Evolutionary conservation across 2,329 filamentous ascomycete species (phyloP), one percentile per base, ranked within the genome.

Genomic region (Xylaria sp.): DNA sequence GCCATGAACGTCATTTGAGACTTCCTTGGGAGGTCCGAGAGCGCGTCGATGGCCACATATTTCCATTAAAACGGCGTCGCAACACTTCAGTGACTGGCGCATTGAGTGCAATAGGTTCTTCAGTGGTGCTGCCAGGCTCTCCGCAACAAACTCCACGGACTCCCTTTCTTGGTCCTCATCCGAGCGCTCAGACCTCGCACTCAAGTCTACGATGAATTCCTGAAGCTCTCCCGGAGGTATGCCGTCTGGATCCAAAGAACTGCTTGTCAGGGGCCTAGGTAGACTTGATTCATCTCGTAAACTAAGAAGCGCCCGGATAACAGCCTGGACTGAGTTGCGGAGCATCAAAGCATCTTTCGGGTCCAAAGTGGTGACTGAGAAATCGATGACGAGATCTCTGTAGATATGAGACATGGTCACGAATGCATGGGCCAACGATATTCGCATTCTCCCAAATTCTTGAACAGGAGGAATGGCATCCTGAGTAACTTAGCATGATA

Each of bases 401-500:
- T 82, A 79, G 1, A 79, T 79, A 62, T 82, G 75, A 11, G 83
- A 84, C 57, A 85, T 73, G 59, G 81, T 77, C 60, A 85, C 80
- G 59, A 84, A 84, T 0, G 78, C 76, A 61, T 76, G 77, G 3
- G 78, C 76, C 16, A 86, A 71, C 44, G 76, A 73, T 49, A 79
- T 74, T 37, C 79, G 76, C 62, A 73, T 68, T 44, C 63, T 67
- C 9, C 71, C 61, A 11, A 68, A 70, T 59, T 76, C 70, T 34
- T 73, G 70, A 2, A 76, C 74, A 16, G 79, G 66, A 7, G 69
- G 66, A 16, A 80, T 71, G 9, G 73, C 74, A 55, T 75, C 70
- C 68, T 70, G 52, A 0, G 10, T 51, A 39, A 46, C 7, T 61
- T 51, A 70, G 59, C 60, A 61, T 69, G 71, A n/a, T n/a, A 13